Base-by-base conservation (phyloP, 441 rosid genomes). In the Erodium chrysanthum region DNA sequence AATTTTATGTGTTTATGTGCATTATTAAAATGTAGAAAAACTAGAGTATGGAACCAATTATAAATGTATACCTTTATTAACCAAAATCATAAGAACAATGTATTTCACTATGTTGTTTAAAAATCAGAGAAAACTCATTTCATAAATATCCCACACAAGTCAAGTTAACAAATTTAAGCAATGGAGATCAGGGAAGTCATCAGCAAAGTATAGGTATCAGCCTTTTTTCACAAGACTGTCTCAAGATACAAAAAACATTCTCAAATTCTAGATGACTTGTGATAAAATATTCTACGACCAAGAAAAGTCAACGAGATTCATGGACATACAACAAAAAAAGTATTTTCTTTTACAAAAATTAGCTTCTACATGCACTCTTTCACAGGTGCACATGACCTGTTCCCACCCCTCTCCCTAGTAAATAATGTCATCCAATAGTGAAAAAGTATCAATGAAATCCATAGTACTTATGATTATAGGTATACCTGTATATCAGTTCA, bases 401-500 rank as follows among this genome's bases (percentile, higher is more conserved):
- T n/a, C n/a, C n/a, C n/a, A n/a, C n/a, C n/a, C n/a, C n/a, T n/a
- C n/a, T n/a, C n/a, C n/a, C n/a, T n/a, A n/a, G n/a, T n/a, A n/a
- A n/a, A n/a, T n/a, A n/a, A n/a, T n/a, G n/a, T n/a, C n/a, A n/a
- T n/a, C n/a, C n/a, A n/a, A n/a, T n/a, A n/a, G n/a, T 9, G 20
- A 56, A 27, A 56, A 18, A 18, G 61, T 59, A 23, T 11, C 64
- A 59, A 59, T 12, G 64, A 50, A 15, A n/a, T 27, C 64, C 35
- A 10, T 25, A 59, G 64, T 12, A 23, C 15, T 59, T 58, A 11
- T 48, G 59, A 50, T 54, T 37, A 61, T 60, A 15, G 56, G 58
- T 64, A 61, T 86, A 96, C 98, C 98, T 77, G 75, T 89, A 90
- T 73, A 87, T 72, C 65, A 76, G 76, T 74, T 96, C 99, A 82